Evolutionary conservation across 495 filamentous ascomycete genomes (phyloP), one percentile per base, ranked within the genome.

Genomic region (Daldinia concentrica): DNA sequence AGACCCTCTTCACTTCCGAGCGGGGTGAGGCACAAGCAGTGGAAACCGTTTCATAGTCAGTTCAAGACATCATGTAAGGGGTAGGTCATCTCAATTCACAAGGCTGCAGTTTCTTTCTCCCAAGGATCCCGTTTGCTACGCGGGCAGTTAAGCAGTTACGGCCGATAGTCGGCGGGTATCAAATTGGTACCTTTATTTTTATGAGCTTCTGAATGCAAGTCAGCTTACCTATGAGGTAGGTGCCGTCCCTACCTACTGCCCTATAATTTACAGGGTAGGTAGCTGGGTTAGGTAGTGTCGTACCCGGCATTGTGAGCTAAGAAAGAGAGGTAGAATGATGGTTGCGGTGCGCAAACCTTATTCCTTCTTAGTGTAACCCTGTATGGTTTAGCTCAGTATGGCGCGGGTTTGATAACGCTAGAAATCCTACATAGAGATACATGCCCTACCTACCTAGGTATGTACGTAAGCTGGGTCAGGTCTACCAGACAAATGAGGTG

Each of bases 111-210:
- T 58, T 37, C 17, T 54, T 54, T 54, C 12, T 52, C 19, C 29
- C 22, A 52, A 52, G 3, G 17, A 6, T 45, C 41, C 12, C 17
- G 17, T 45, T 45, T 45, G 45, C 45, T 26, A 51, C 1, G 9
- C 17, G 14, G 0, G 50, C 36, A 43, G 27, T 7, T 43, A 27
- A 0, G 50, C 36, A 43, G 27, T 7, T 52, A 62, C 43, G 27
- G 64, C 69, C 64, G 54, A 72, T 64, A 14, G 14, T 72, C 69
- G 69, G 69, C 50, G n/a, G 45, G 14, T 29, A 55, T 27, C 6
- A 64, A 48, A 55, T 54, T 55, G 37, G 58, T 62, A 41, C 34
- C 8, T 50, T 17, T 12, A 24, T 54, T 65, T 58, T 58, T 17
- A 41, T 48, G 32, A 19, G 37, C 57, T 29, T 24, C 26, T 29